Percentiles rank a stretch among this genome's conserved stretches.
phyloP scores from a whole-genome alignment of 108 stramenopile genomes.

The Discostella stelligeroides region DNA sequence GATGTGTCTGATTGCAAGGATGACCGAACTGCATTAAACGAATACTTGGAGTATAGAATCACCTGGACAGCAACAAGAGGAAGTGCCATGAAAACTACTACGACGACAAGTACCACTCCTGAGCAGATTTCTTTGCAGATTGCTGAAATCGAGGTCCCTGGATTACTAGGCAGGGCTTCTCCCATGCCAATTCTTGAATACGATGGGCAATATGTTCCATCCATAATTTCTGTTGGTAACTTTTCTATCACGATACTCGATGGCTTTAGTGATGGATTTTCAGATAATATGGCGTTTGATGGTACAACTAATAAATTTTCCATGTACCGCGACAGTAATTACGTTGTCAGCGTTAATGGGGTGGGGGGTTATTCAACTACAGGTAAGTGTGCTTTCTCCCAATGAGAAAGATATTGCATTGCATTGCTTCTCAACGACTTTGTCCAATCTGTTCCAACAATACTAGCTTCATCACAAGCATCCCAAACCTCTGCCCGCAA shows the following conservation, averaged over 20 bases:
- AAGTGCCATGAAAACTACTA: background rate
- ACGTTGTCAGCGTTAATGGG: too few species aligned
- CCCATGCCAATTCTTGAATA: background rate
- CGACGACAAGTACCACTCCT: background rate
- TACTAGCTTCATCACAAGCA: too few species aligned
- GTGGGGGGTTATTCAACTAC: too few species aligned
- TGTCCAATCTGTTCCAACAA: background rate
- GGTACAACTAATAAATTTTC: background rate
- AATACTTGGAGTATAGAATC: conserved; percentile 9
- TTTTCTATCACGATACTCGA: background rate
- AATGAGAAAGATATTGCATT: background rate
- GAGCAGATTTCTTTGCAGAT: conserved; percentile 5
- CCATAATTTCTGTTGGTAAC: background rate
- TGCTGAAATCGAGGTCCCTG: conserved; percentile 26
- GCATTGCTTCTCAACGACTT: background rate
- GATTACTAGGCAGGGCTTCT: conserved; percentile 11
- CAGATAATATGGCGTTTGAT: background rate
- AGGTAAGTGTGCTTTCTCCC: background rate
- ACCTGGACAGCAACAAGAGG: conserved; percentile 10
- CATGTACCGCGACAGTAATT: background rate
- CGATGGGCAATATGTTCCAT: conserved; percentile 9
- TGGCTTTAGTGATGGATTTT: conserved; percentile 1
- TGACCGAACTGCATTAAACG: conserved; percentile 3
- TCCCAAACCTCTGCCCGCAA: too few species aligned
- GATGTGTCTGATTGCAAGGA: conserved; percentile 6